Conservation (phyloP, 306 rosid genomes). For the Ormosia semicastrata region DNA sequence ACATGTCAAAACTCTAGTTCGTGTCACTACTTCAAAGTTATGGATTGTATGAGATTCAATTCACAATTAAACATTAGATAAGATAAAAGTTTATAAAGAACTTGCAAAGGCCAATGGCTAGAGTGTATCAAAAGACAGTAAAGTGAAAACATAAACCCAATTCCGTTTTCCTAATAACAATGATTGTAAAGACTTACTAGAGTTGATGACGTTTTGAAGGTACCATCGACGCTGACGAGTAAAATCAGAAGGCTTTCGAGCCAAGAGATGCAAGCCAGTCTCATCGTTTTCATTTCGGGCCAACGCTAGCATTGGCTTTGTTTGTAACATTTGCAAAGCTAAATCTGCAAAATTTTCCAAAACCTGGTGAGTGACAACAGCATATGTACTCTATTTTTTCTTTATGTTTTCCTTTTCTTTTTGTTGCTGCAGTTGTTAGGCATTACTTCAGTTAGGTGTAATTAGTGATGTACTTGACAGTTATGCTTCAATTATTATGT, state of each 20-base stretch:
- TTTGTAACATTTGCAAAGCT: constrained; percentile 20
- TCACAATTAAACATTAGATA: neutral
- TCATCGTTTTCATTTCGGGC: neutral
- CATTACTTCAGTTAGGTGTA: neutral
- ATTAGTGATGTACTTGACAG: neutral
- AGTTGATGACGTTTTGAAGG: neutral
- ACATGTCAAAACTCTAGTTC: neutral
- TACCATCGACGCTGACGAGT: neutral
- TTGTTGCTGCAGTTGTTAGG: neutral
- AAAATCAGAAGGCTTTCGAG: constrained; percentile 20
- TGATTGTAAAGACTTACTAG: neutral
- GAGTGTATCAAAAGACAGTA: neutral
- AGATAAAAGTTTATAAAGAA: too few relatives aligned
- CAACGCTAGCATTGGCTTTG: neutral
- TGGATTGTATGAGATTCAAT: neutral
- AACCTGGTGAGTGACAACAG: neutral
- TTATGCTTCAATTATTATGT: neutral
- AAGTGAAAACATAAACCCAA: neutral
- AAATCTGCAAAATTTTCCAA: constrained; percentile 26
- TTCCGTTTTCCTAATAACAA: neutral
- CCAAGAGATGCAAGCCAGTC: constrained; percentile 39
- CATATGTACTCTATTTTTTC: neutral
- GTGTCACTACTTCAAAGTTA: neutral
- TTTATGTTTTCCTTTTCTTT: too few relatives aligned
- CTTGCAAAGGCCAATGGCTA: neutral